phyloP scores from a whole-genome alignment of 1,139 yeast genomes.

The Geotrichum candidum region DNA sequence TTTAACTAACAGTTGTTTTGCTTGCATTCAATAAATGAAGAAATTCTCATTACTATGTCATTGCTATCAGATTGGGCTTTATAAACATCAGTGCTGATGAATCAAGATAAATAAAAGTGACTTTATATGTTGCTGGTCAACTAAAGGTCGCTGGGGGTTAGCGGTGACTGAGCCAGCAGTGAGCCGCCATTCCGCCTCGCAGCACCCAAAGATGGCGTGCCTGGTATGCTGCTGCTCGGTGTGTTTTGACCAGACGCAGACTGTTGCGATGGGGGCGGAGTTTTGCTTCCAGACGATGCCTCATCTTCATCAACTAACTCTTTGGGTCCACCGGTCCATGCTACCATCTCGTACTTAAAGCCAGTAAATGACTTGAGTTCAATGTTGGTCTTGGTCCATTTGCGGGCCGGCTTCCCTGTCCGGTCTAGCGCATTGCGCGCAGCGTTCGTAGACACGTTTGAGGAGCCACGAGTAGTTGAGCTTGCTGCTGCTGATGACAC shows the following conservation, averaged over 20 bases:
- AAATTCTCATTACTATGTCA: conserved; percentile 1
- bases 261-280: not conserved
- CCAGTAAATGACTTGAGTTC: conserved; percentile 57
- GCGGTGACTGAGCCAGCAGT: conserved; percentile 14
- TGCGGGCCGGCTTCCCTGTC: conserved; percentile 45
- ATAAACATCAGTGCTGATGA: not conserved
- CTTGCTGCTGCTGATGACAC: conserved; percentile 1
- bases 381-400: conserved; percentile 47
- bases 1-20: not conserved
- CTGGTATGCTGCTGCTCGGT: conserved; percentile 5
- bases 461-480: conserved; percentile 13
- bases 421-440: conserved; percentile 40
- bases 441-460: conserved; percentile 25
- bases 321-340: conserved; percentile 38
- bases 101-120: not conserved
- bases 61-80: not conserved
- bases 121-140: not conserved
- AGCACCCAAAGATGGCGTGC: conserved; percentile 1
- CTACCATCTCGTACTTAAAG: conserved; percentile 42
- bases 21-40: conserved; percentile 1
- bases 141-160: conserved; percentile 9
- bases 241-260: conserved; percentile 8
- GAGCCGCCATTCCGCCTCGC: conserved; percentile 13
- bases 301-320: not conserved
- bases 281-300: not conserved